Percentiles rank a stretch among this genome's conserved stretches.
Conservation (phyloP, 306 rosid species). For the Senna tora region DNA sequence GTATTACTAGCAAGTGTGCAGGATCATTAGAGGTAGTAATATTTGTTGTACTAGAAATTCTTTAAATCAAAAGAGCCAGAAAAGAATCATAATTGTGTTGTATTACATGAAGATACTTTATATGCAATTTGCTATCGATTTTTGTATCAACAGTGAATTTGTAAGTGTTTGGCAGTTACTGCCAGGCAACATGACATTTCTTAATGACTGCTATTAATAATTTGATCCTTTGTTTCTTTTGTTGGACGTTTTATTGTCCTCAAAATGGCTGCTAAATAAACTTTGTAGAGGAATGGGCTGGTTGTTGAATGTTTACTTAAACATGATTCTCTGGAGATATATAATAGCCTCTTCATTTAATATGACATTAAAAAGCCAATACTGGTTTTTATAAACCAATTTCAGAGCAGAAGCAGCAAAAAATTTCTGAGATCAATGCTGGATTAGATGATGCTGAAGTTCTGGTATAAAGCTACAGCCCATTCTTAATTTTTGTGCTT, state of each 20-base stretch:
- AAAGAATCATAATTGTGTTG: neutral
- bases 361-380: neutral
- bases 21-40: neutral
- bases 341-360: neutral
- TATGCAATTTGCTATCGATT: constrained; percentile 12
- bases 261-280: neutral
- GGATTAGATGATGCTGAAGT: constrained; percentile 83
- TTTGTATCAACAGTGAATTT: constrained; percentile 8
- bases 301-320: constrained; percentile 28
- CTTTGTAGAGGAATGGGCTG: neutral
- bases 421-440: constrained; percentile 64
- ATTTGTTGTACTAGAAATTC: neutral
- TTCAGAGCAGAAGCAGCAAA: constrained; percentile 83
- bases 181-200: constrained; percentile 9
- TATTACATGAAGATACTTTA: neutral
- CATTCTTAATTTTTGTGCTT: constrained; percentile 3
- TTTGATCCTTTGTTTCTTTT: constrained; percentile 9
- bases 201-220: neutral
- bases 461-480: constrained; percentile 54
- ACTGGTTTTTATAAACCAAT: constrained; percentile 30
- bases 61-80: constrained; percentile 9
- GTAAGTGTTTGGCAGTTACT: neutral
- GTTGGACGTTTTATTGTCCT: constrained; percentile 10
- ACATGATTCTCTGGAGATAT: constrained; percentile 34
- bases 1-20: neutral